Conservation (phyloP, 2,329 filamentous ascomycete genomes). For the Fusarium bactridioides region DNA sequence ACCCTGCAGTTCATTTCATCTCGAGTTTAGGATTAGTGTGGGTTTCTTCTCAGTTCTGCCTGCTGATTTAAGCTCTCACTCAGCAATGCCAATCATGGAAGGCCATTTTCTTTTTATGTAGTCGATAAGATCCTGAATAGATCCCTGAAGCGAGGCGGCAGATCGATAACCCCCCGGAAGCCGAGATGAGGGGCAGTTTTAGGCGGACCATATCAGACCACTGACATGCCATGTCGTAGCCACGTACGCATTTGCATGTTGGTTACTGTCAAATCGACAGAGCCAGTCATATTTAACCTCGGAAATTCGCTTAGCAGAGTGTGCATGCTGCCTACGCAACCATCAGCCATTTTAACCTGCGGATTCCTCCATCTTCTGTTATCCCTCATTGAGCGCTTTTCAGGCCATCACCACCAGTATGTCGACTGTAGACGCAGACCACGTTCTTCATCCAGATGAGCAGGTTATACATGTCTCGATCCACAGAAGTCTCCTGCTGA, state of each 20-base stretch:
- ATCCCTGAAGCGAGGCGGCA: no score
- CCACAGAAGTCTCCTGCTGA: neutral
- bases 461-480: fast-evolving
- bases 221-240: neutral
- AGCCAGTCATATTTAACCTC: fast-evolving
- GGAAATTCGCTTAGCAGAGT: neutral
- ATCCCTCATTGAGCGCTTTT: neutral
- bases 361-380: neutral
- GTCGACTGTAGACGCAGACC: neutral
- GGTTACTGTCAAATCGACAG: neutral
- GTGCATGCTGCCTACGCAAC: fast-evolving
- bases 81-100: fast-evolving
- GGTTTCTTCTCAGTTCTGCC: no score
- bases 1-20: no score
- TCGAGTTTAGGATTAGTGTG: no score
- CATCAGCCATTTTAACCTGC: neutral
- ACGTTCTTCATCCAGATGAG: neutral
- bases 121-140: no score
- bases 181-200: neutral
- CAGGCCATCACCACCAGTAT: neutral
- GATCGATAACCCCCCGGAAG: neutral
- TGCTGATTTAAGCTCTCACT: no score
- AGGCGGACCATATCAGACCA: neutral
- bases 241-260: neutral
- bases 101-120: no score